Base-by-base conservation (phyloP, 352 stramenopile genomes). In the Phytophthora citrophthora region DNA sequence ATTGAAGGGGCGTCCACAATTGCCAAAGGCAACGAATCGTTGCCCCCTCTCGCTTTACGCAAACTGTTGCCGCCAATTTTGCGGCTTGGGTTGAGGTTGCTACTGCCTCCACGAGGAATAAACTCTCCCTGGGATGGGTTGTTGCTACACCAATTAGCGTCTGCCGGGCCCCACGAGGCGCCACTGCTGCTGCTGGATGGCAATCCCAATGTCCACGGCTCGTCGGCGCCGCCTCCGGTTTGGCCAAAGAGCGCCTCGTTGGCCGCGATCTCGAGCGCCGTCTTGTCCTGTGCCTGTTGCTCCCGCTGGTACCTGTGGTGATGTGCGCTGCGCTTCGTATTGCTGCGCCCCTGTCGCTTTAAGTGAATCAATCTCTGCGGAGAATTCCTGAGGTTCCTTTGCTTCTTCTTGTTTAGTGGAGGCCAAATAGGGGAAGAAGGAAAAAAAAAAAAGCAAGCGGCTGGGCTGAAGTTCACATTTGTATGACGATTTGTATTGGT, bases 241-340 rank as follows among this genome's bases (percentile, higher is more conserved):
- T 67, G 58, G 61, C 69, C 65, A 65, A 78, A 77, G 62, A 83
- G 66, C 64, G 74, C 64, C 45, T 84, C 70, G 70, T 61, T 64
- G 15, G 50, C 55, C 39, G 70, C 65, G 44, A 81, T 81, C 40
- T 79, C 61, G 47, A 77, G 70, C 70, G 70, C 73, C 70, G 73
- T 81, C 55, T 53, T 81, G 65, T 57, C 60, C 36, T 64, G 32
- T 24, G 10, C 18, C 49, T 67, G 20, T 39, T 68, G 29, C 29
- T 34, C 51, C 47, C 32, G n/a, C 40, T 47, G 43, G 11, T 36
- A 44, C 53, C 41, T 45, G 32, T 36, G 24, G 50, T 31, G 32
- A 7, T 15, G 13, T 41, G 51, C n/a, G 39, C 40, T 64, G 47
- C 38, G 43, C 31, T 47, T 63, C 61, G 54, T 67, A 31, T 50